These are phyloP conservation scores for Tephrocybe sp. DNA, from an alignment of 768 basidiomycete species.

Conservation along the genomic window DNA sequence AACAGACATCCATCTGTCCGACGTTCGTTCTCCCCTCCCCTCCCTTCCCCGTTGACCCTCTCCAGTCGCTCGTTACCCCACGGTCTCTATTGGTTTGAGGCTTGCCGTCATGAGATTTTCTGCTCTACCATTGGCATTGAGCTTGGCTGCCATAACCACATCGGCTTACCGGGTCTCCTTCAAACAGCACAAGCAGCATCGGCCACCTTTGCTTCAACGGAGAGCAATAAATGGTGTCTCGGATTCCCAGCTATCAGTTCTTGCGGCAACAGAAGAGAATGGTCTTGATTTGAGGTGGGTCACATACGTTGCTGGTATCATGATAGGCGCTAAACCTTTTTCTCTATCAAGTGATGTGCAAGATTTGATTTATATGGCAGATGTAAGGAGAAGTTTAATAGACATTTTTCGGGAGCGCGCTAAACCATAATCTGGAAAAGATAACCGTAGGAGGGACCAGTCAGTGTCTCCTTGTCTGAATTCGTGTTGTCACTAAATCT, in stretches of 20 bases:
- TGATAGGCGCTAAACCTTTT: not conserved
- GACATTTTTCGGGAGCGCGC: conserved; percentile 1
- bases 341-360: conserved; percentile 55
- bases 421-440: conserved; percentile 33
- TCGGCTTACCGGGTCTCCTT: conserved; percentile 49
- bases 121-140: conserved; percentile 35
- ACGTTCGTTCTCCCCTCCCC: conserved; percentile 15
- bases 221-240: conserved; percentile 34
- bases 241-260: conserved; percentile 34
- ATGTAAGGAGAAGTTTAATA: conserved; percentile 46
- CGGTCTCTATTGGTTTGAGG: conserved; percentile 12
- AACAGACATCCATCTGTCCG: conserved; percentile 11
- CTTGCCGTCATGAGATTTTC: conserved; percentile 39
- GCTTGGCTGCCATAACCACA: conserved; percentile 33
- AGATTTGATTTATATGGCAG: conserved; percentile 78
- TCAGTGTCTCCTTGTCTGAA: conserved; percentile 24
- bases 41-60: conserved; percentile 14
- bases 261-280: conserved; percentile 27
- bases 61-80: conserved; percentile 18
- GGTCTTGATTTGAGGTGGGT: conserved; percentile 48
- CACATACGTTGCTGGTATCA: not conserved
- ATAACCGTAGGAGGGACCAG: conserved; percentile 64
- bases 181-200: conserved; percentile 42
- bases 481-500: conserved; percentile 9
- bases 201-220: conserved; percentile 29